Base-by-base conservation (phyloP, 306 rosid genomes). In the Vicia villosa region DNA sequence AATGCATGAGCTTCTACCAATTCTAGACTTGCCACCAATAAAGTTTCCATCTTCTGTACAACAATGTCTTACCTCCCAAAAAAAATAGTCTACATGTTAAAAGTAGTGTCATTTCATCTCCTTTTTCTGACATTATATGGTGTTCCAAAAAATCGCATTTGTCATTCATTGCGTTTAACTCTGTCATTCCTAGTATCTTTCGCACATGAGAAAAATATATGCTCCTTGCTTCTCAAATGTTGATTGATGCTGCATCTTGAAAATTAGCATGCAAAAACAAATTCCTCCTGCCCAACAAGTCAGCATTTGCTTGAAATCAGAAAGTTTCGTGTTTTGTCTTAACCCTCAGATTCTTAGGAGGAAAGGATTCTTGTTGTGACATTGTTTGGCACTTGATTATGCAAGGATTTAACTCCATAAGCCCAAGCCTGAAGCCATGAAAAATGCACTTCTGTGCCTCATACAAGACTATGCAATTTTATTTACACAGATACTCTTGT, bases 1-100 rank as follows among this genome's bases (percentile, higher is more conserved):
- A 55, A 76, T 50, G 77, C 52, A 69, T 47, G 73, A 80, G 66
- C 80, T 82, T 74, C 75, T n/a, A 82, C 40, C 69, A 70, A 72
- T 73, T 54, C 77, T 43, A 34, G 50, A 64, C 65, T 66, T 79
- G 8, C 62, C 74, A 60, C 74, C 54, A 58, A 58, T 36, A 69
- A 83, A 80, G 38, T 73, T 68, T 68, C 81, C 86, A 66, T 78
- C 76, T 76, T 82, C 87, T 84, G 81, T 84, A 86, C 86, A 84
- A 52, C 79, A 84, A 78, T 38, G 59, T 66, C 85, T 37, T 69
- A 76, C 58, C 62, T 66, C 81, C 77, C 63, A 82, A 82, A 75
- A 75, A 68, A 85, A 64, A 73, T 20, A 56, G 67, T 66, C 62
- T 41, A 41, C 66, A 28, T 42, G 73, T 69, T 77, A 71, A 59